Conservation (phyloP, 164 flowering plant species). For the Nelumbo lutea region DNA sequence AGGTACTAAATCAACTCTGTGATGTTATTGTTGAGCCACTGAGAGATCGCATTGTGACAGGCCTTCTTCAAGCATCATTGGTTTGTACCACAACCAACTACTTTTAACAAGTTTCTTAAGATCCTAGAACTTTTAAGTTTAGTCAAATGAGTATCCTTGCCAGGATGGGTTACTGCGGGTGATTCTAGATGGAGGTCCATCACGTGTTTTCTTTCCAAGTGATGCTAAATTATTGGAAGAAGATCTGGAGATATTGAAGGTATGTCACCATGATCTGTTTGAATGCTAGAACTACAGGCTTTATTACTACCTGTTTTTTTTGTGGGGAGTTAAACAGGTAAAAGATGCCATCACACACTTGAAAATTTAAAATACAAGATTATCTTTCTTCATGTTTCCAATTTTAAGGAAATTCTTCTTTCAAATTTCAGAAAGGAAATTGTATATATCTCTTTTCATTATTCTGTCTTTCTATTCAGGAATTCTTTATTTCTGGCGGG, state of each 20-base stretch:
- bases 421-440: neutral
- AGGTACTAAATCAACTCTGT: conserved; percentile 88
- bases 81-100: conserved; percentile 31
- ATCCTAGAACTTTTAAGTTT: conserved; percentile 1
- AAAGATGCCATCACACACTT: too few species aligned
- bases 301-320: too few species aligned
- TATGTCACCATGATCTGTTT: conserved; percentile 15
- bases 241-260: conserved; percentile 89
- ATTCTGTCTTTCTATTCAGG: conserved; percentile 33
- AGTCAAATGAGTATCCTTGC: conserved; percentile 4
- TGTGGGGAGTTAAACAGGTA: too few species aligned
- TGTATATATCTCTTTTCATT: neutral
- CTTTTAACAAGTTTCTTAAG: neutral
- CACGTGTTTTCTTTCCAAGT: conserved; percentile 56
- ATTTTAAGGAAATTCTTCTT: too few species aligned
- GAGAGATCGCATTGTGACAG: conserved; percentile 85
- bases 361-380: too few species aligned
- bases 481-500: conserved; percentile 96
- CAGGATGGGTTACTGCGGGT: conserved; percentile 96
- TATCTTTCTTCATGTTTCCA: too few species aligned
- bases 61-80: conserved; percentile 95
- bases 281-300: too few species aligned
- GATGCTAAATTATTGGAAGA: conserved; percentile 86
- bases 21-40: conserved; percentile 78
- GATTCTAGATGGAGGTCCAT: conserved; percentile 90